Base-by-base conservation (phyloP, 2,329 filamentous ascomycete species). In the Thelonectria blattea region DNA sequence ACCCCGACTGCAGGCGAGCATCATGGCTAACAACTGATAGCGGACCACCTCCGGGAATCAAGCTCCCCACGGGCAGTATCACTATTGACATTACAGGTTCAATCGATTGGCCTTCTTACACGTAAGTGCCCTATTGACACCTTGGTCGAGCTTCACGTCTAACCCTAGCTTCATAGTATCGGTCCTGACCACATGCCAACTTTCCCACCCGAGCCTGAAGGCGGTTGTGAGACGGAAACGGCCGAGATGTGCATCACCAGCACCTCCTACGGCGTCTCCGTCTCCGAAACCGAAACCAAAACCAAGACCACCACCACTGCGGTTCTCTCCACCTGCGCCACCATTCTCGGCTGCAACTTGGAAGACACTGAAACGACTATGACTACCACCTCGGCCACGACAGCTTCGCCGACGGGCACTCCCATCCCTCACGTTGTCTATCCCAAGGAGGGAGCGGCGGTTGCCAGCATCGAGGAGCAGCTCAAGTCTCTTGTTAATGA, bases 381-480 rank as follows among this genome's bases (percentile, higher is more conserved):
- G 17, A 54, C 51, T 14, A 46, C 51, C 15, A 37, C 41, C 12
- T 22, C 51, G n/a, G 22, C 30, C 5, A 7, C 45, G 41, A 56
- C 43, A 2, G 43, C 53, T 2, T 49, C 53, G 5, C 45, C 53
- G 3, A 56, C 53, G 9, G 45, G 15, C 5, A 51, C 37, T 11
- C 54, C 47, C 1, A 17, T 43, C 14, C n/a, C 47, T 11, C 37
- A 51, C 27, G 47, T 51, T 1, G 37, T 51, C 4, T 51, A 57
- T 37, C 54, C 54, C 11, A 30, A 18, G 14, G 47, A 51, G 11
- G 54, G 54, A 8, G 50, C 46, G 45, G 50, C 10, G 17, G 54
- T 57, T 7, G 37, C 10, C 9, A 30, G 27, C 2, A 30, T 30
- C 27, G 54, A 57, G 14, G 27, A 45, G 10, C 30, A 45, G 3